phyloP scores from a whole-genome alignment of 2,329 filamentous ascomycete genomes.

The Ilyonectria robusta region DNA sequence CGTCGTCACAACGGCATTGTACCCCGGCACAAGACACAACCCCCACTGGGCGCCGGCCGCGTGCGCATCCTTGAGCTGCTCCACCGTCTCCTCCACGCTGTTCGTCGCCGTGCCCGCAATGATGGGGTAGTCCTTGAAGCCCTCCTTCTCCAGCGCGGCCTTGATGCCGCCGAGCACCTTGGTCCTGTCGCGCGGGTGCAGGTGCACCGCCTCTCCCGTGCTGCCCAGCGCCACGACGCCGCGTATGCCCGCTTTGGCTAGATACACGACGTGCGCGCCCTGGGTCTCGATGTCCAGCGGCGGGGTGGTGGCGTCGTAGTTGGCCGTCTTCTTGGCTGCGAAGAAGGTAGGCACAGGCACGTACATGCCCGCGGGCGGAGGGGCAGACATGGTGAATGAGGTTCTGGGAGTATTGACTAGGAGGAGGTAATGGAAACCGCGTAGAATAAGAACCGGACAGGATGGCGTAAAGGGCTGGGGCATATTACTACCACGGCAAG shows the following conservation, averaged over 20 bases:
- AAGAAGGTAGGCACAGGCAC: conserved; percentile 77
- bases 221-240: conserved; percentile 75
- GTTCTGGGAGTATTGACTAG: not conserved
- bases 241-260: conserved; percentile 71
- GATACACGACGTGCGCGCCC: conserved; percentile 70
- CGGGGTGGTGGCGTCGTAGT: conserved; percentile 61
- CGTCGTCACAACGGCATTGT: conserved; percentile 68
- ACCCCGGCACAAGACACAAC: conserved; percentile 71
- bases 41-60: conserved; percentile 73
- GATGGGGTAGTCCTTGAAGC: conserved; percentile 71
- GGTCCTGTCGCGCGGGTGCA: conserved; percentile 70
- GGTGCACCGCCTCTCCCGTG: conserved; percentile 75
- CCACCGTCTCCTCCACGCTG: conserved; percentile 72
- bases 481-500: conserved; percentile 21
- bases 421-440: not conserved
- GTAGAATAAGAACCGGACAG: conserved; percentile 5
- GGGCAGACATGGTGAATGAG: conserved; percentile 43
- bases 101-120: conserved; percentile 74
- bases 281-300: conserved; percentile 72
- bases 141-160: conserved; percentile 67
- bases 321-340: conserved; percentile 57
- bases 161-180: conserved; percentile 69
- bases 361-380: conserved; percentile 69
- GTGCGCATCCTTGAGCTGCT: conserved; percentile 68
- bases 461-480: conserved; percentile 32